Evolutionary conservation across 2,329 filamentous ascomycete genomes (phyloP), one percentile per base, ranked within the genome.

Genomic region (Penicillium sp.): DNA sequence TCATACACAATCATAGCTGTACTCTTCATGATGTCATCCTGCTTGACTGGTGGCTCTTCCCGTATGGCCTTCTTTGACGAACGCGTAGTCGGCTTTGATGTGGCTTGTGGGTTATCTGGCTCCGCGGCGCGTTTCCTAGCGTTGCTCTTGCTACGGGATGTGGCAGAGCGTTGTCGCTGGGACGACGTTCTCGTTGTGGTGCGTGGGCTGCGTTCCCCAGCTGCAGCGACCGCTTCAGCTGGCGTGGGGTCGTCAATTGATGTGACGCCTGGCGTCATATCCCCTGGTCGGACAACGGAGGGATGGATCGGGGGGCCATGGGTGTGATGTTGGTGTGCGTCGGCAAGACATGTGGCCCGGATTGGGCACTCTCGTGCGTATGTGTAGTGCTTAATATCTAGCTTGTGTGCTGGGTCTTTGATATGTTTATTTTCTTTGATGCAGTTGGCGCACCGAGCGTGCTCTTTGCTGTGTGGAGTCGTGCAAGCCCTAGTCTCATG

Each of bases 331-430:
- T 52, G 38, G 9, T 52, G 38, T 1, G 18, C 49, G 3, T 52
- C 21, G 6, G 35, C 18, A 0, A 52, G 40, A 11, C 3, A 45
- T 3, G 16, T 14, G 1, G 23, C 38, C n/a, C 49, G 23, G 23
- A 52, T 52, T 1, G 18, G 49, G 38, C 49, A 52, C 5, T 52
- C 49, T 8, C 49, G 35, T 2, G 49, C 16, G 18, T 52, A 52
- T 16, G 49, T n/a, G 16, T 20, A 45, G 14, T 52, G 49, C 23
- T 45, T 52, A 1, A 16, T 40, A 9, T 52, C 12, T 2, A 52
- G 49, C 11, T n/a, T 52, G n/a, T 45, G 18, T 8, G 38, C 16
- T 1, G 49, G 49, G 38, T 52, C 38, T 26, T 52, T 52, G 38
- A 45, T 52, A 14, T 23, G 38, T 7, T 1, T 11, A 12, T 52